Conservation (phyloP, 176 grass and related monocot species). For the Oryza australiensis region DNA sequence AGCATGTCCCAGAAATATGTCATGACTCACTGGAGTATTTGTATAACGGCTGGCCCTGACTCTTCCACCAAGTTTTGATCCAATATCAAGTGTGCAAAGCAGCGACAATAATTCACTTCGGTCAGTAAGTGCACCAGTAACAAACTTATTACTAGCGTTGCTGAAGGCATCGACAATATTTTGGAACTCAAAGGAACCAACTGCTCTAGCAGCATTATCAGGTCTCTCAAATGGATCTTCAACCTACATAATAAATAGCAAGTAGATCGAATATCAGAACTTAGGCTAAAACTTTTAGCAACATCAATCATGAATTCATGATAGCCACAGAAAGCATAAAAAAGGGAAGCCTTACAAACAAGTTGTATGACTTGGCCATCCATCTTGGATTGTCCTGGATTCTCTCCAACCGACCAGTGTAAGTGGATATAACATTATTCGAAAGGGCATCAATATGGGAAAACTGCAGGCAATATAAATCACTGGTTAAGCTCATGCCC, state of each 20-base stretch:
- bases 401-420: slow-evolving; percentile 52
- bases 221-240: slow-evolving; percentile 81
- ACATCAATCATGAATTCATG: neutral
- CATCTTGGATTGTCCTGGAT: slow-evolving; percentile 39
- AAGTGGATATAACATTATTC: slow-evolving; percentile 68
- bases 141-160: slow-evolving; percentile 31
- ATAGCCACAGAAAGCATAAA: neutral
- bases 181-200: slow-evolving; percentile 38
- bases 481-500: slow-evolving; percentile 1
- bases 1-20: neutral
- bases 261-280: slow-evolving; percentile 30
- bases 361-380: slow-evolving; percentile 46
- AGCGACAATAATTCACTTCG: slow-evolving; percentile 47
- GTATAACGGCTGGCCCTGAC: slow-evolving; percentile 12
- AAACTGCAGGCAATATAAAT: slow-evolving; percentile 56
- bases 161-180: slow-evolving; percentile 49
- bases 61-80: slow-evolving; percentile 46
- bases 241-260: slow-evolving; percentile 48
- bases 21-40: slow-evolving; percentile 25
- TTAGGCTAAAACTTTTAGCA: slow-evolving; percentile 11
- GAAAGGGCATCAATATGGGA: slow-evolving; percentile 35
- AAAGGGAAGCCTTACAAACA: slow-evolving; percentile 59
- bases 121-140: slow-evolving; percentile 34
- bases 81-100: slow-evolving; percentile 53
- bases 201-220: slow-evolving; percentile 71